These are phyloP conservation scores for Acacia crassicarpa DNA, from an alignment of 306 rosid genomes.

Conservation along the genomic window DNA sequence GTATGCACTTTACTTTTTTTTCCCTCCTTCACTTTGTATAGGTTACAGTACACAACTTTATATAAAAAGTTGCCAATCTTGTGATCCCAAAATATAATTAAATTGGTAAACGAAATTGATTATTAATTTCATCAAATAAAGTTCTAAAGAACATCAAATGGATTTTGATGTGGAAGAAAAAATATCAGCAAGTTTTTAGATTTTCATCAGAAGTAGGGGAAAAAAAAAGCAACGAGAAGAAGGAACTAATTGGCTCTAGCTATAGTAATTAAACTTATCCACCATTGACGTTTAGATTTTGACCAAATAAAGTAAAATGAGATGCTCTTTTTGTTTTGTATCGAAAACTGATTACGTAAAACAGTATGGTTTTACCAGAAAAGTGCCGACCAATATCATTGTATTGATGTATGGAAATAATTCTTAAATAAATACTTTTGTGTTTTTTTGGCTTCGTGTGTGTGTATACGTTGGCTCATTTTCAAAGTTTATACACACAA, in stretches of 20 bases:
- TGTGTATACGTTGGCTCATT: neutral
- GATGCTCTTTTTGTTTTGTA: neutral
- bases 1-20: too few relatives aligned
- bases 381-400: slow-evolving; percentile 32
- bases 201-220: neutral
- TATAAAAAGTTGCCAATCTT: neutral
- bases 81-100: neutral
- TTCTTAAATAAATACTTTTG: slow-evolving; percentile 7
- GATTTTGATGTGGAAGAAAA: neutral
- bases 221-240: neutral
- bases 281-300: neutral
- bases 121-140: neutral
- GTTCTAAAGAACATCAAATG: neutral
- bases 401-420: slow-evolving; percentile 7
- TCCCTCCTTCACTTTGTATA: neutral
- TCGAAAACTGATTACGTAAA: slow-evolving; percentile 2
- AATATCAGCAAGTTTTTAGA: neutral
- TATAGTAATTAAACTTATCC: neutral
- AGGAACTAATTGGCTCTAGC: neutral
- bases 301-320: neutral
- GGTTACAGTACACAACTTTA: neutral
- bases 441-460: neutral
- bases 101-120: neutral
- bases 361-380: slow-evolving; percentile 23
- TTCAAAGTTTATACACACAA: neutral